phyloP scores from a whole-genome alignment of 2,329 filamentous ascomycete species.

The Fusarium avenaceum region DNA sequence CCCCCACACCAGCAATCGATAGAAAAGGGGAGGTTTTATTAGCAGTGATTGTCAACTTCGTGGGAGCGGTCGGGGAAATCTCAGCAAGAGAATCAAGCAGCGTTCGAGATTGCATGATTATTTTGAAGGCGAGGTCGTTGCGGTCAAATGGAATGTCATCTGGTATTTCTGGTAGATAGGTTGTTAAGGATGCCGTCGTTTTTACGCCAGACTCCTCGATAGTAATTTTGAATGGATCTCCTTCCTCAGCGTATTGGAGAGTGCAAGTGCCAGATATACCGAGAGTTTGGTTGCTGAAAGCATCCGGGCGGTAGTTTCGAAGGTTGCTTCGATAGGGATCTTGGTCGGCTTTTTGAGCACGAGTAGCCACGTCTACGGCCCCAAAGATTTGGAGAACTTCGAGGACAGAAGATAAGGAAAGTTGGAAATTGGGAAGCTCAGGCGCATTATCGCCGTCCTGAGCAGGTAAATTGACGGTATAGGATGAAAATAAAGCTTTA shows the following conservation, averaged over 20 bases:
- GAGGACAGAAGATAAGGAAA: constrained; percentile 87
- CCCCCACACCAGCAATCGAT: constrained; percentile 73
- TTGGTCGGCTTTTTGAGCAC: constrained; percentile 69
- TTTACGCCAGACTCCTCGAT: constrained; percentile 89
- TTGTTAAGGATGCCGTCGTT: constrained; percentile 90
- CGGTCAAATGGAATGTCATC: constrained; percentile 92
- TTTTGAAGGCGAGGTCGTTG: constrained; percentile 85
- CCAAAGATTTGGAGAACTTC: constrained; percentile 97
- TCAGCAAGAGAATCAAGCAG: constrained; percentile 80
- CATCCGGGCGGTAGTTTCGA: constrained; percentile 74
- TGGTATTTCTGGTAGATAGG: constrained; percentile 81
- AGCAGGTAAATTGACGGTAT: constrained; percentile 71
- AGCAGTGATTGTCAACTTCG: constrained; percentile 76
- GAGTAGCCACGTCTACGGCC: constrained; percentile 76
- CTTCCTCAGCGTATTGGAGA: constrained; percentile 80
- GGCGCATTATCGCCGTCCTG: constrained; percentile 56
- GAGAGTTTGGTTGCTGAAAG: constrained; percentile 85
- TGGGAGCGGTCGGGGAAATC: constrained; percentile 77
- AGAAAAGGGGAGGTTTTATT: constrained; percentile 77
- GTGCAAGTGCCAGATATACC: constrained; percentile 89
- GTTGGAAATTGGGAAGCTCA: constrained; percentile 80
- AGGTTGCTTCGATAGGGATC: constrained; percentile 73
- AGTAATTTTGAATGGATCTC: constrained; percentile 84
- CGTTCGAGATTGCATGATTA: constrained; percentile 88
- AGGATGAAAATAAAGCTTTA: constrained; percentile 89